Evolutionary conservation across 2,329 filamentous ascomycete species (phyloP).

Genomic region (Clonostachys rosea): DNA sequence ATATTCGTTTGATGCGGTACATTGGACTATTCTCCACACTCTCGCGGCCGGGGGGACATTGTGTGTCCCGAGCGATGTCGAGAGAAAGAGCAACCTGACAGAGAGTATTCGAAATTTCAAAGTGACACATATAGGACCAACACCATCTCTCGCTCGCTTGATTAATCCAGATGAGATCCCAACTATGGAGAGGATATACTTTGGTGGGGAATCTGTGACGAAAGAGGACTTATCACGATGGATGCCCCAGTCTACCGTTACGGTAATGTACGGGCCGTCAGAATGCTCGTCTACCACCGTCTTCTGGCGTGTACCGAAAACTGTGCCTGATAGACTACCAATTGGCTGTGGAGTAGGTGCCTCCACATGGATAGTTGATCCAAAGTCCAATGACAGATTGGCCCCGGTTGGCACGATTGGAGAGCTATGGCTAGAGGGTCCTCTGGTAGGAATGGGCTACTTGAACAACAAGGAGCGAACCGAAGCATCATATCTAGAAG

Average conservation of each 20-base stretch:
- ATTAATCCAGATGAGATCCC: slow-evolving; percentile 10
- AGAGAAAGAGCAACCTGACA: slow-evolving; percentile 4
- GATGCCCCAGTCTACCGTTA: background rate
- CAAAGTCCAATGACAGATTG: too few relatives aligned
- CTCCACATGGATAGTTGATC: too few relatives aligned
- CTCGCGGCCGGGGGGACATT: slow-evolving; percentile 6
- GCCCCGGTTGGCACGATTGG: slow-evolving; percentile 44
- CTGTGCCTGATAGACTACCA: too few relatives aligned
- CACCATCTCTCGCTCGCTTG: slow-evolving; percentile 10
- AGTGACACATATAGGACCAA: slow-evolving; percentile 6
- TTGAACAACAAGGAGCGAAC: slow-evolving; percentile 46
- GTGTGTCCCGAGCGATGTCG: slow-evolving; percentile 8
- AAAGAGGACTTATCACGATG: too few relatives aligned
- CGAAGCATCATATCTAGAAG: slow-evolving; percentile 46
- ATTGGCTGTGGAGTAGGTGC: too few relatives aligned
- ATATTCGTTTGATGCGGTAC: slow-evolving; percentile 6
- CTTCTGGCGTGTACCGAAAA: too few relatives aligned
- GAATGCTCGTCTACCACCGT: too few relatives aligned
- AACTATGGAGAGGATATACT: slow-evolving; percentile 8
- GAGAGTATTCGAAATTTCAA: slow-evolving; percentile 5
- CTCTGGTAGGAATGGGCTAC: slow-evolving; percentile 69
- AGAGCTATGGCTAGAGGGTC: slow-evolving; percentile 82
- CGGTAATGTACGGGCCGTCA: too few relatives aligned
- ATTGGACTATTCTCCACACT: slow-evolving; percentile 2
- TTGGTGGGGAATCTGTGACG: slow-evolving; percentile 13